These are phyloP conservation scores for Vaccinium corymbosum DNA, from an alignment of 148 eudicot genomes.

Conservation along the genomic window DNA sequence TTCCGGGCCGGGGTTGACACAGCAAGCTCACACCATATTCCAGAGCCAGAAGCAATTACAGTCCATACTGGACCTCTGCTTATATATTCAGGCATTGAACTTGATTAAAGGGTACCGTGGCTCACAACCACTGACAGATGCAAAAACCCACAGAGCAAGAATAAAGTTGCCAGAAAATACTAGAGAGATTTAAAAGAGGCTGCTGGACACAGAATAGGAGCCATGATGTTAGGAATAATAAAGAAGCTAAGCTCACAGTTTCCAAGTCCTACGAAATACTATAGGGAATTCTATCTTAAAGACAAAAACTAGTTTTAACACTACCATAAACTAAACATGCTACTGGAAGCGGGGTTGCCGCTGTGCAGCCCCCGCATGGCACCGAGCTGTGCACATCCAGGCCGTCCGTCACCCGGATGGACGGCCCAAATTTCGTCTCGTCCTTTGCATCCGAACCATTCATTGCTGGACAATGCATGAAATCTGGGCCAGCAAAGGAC, in stretches of 20 bases:
- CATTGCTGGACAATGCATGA: no score
- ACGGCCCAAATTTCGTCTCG: no score
- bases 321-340: slow-evolving; percentile 1
- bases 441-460: no score
- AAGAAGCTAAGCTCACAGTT: not conserved
- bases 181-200: not conserved
- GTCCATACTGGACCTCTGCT: not conserved
- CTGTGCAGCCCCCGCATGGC: no score
- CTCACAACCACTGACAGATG: not conserved
- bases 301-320: not conserved
- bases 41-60: not conserved
- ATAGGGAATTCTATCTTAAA: not conserved
- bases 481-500: no score
- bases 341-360: not conserved
- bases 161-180: not conserved
- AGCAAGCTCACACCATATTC: not conserved
- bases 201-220: not conserved
- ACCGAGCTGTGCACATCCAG: no score
- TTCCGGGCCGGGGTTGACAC: not conserved
- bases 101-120: no score
- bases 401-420: no score
- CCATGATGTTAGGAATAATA: not conserved
- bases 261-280: not conserved
- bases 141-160: not conserved
- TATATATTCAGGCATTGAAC: not conserved